Evolutionary conservation across 2,329 filamentous ascomycete species (phyloP), one percentile per base, ranked within the genome.

Genomic region (Fusarium liriodendri): DNA sequence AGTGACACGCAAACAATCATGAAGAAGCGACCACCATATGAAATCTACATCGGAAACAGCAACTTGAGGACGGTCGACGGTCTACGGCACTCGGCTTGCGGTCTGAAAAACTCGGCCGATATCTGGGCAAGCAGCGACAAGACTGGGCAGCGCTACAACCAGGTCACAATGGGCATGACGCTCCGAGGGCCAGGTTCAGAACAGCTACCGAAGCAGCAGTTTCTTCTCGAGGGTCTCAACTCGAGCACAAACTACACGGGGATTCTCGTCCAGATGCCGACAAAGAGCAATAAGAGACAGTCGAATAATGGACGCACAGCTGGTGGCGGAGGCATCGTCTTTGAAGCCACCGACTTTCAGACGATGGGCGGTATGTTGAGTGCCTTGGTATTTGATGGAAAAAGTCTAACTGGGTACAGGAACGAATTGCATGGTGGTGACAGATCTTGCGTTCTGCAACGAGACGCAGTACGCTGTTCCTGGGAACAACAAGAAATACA

Each of bases 391-490:
- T 11, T n/a, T 37, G 14, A 32, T 18, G 52, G 52, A 22, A 50
- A 22, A 16, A 55, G 63, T 37, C 69, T 70, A 60, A 73, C 45
- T 38, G 18, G 69, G 72, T 35, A 1, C 77, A 90, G 94, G 93
- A 67, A 89, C 91, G 69, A 97, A 95, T 79, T 99, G 97, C 82
- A 92, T 93, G 69, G 88, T 99, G 45, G 88, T 98, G 54, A 95
- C 92, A 81, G 92, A 97, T 79, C 90, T 99, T n/a, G 87, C 91
- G 0, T 97, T 98, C 82, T 99, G 97, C 84, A 89, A 92, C 75
- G 91, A 96, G 77, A 93, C 96, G 57, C 94, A 96, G 60, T 98
- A 98, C 80, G 93, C 96, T 8, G 97, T 98, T 0, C 97, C 97
- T 1, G 92, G 93, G 45, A 97, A 97, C 78, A 87, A 90, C 2